phyloP scores from a whole-genome alignment of 306 rosid species.

The Corylus heterophylla region DNA sequence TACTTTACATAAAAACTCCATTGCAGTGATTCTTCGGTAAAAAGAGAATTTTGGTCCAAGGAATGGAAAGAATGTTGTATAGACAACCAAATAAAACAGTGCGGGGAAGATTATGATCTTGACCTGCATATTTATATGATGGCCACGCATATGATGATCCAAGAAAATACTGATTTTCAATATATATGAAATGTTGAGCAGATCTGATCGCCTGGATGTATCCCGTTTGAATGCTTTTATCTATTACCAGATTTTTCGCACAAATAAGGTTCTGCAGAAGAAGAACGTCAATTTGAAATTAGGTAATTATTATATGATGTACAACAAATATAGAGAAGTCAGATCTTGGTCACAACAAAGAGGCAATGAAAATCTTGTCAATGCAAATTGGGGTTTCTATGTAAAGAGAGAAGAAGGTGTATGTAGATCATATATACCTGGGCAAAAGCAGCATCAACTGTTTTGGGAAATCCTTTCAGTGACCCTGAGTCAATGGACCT shows the following conservation, averaged over 20 bases:
- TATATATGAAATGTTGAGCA: constrained; percentile 89
- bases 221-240: constrained; percentile 89
- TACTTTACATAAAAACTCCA: constrained; percentile 12
- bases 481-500: constrained; percentile 97
- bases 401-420: too few species aligned
- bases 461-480: constrained; percentile 83
- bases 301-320: constrained; percentile 10
- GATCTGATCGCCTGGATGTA: constrained; percentile 97
- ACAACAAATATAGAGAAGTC: constrained; percentile 15
- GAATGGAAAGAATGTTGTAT: constrained; percentile 15
- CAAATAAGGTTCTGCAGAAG: constrained; percentile 78
- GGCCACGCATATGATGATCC: constrained; percentile 98
- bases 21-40: not conserved
- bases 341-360: constrained; percentile 26
- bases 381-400: constrained; percentile 23
- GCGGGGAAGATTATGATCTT: constrained; percentile 25
- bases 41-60: not conserved
- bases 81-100: constrained; percentile 13
- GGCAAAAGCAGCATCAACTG: constrained; percentile 35
- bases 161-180: constrained; percentile 90
- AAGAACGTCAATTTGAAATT: constrained; percentile 27
- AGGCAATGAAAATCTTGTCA: constrained; percentile 15
- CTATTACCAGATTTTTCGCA: constrained; percentile 67
- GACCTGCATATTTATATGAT: constrained; percentile 78
- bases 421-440: constrained; percentile 35